Evolutionary conservation across 768 basidiomycete genomes (phyloP).

Genomic region (Boletus rex-veris): DNA sequence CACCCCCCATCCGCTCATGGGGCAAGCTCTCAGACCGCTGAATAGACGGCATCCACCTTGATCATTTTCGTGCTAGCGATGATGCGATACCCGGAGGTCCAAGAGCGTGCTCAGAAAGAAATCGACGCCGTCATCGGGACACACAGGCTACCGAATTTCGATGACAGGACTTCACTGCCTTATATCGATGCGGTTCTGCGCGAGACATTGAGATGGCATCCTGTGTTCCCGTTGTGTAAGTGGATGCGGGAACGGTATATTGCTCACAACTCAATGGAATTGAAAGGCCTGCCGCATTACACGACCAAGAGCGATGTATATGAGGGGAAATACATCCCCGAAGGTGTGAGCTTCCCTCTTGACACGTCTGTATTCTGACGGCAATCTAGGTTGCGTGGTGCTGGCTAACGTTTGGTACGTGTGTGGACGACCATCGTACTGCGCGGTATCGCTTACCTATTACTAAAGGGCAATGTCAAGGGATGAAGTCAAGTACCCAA

Average conservation of each 20-base stretch:
- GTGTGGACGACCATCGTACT: not conserved
- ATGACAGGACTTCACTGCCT: constrained; percentile 28
- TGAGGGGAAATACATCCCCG: constrained; percentile 22
- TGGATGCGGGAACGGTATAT: not conserved
- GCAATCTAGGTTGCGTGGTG: constrained; percentile 25
- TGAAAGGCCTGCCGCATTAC: constrained; percentile 28
- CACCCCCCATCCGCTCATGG: not conserved
- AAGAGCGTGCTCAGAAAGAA: constrained; percentile 33
- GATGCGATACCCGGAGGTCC: constrained; percentile 33
- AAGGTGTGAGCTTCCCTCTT: constrained; percentile 16
- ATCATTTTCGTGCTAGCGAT: constrained; percentile 33
- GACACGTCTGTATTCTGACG: constrained; percentile 9
- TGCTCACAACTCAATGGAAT: not conserved
- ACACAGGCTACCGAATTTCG: constrained; percentile 25
- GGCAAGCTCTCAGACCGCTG: constrained; percentile 1
- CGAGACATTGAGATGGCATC: constrained; percentile 34
- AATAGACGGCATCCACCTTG: constrained; percentile 33
- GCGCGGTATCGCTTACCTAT: constrained; percentile 5
- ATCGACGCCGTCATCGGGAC: constrained; percentile 32
- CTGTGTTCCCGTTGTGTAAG: constrained; percentile 31
- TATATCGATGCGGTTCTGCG: constrained; percentile 34
- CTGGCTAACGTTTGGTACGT: constrained; percentile 30
- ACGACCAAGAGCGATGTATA: constrained; percentile 27
- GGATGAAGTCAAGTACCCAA: constrained; percentile 25
- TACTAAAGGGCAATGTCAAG: constrained; percentile 30